These are phyloP conservation scores for Penicillium desertorum DNA, from an alignment of 495 filamentous ascomycete genomes.

Conservation along the genomic window DNA sequence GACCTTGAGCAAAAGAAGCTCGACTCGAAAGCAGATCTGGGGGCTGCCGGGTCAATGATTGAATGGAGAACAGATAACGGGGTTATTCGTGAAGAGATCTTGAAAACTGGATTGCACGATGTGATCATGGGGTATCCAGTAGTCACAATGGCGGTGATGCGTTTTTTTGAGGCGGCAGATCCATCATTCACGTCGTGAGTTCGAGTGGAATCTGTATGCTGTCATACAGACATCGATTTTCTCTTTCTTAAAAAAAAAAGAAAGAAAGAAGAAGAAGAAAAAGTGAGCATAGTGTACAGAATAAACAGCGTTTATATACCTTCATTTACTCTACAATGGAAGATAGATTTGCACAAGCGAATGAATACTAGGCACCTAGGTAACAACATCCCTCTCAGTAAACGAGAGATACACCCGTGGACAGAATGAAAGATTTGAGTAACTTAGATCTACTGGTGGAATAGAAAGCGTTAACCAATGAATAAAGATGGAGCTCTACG, in stretches of 20 bases:
- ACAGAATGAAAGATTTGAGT: background rate
- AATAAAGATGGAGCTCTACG: background rate
- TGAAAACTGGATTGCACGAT: constrained; percentile 53
- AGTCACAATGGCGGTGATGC: constrained; percentile 47
- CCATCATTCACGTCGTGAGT: constrained; percentile 21
- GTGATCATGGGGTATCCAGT: constrained; percentile 52
- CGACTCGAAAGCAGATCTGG: constrained; percentile 36
- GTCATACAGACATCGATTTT: background rate
- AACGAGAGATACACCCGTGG: background rate
- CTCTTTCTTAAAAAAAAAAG: too few species aligned
- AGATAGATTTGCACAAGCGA: background rate
- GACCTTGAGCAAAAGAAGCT: constrained; percentile 37
- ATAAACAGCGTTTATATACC: too few species aligned
- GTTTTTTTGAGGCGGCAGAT: constrained; percentile 33
- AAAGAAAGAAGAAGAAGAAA: too few species aligned
- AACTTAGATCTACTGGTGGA: too few species aligned
- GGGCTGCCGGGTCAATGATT: constrained; percentile 47
- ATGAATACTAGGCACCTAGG: too few species aligned
- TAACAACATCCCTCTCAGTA: background rate
- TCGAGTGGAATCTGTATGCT: background rate
- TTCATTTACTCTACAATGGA: too few species aligned
- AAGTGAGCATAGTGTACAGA: too few species aligned
- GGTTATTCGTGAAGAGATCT: constrained; percentile 48
- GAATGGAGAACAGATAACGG: constrained; percentile 48
- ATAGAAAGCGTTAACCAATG: background rate